Percentiles rank a stretch among this genome's conserved stretches.
phyloP scores from a whole-genome alignment of 1,284 basidiomycete species.

The Neonothopanus nambi region DNA sequence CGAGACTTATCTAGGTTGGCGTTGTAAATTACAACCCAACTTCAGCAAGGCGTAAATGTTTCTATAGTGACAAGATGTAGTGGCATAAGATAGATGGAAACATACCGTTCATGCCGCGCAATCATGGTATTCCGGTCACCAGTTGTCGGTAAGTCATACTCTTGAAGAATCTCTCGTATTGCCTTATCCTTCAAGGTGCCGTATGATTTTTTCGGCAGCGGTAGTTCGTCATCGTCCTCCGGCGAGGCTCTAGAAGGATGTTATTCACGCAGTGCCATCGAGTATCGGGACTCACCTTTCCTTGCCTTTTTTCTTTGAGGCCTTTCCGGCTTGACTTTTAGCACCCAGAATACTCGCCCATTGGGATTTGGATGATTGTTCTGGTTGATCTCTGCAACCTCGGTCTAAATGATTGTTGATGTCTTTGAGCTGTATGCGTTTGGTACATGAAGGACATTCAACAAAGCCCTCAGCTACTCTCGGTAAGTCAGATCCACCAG shows the following conservation, averaged over 20 bases:
- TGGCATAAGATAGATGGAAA: slow-evolving; percentile 5
- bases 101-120: slow-evolving; percentile 61
- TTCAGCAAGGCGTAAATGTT: slow-evolving; percentile 24
- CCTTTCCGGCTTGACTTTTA: slow-evolving; percentile 53
- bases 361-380: slow-evolving; percentile 24
- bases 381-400: slow-evolving; percentile 37
- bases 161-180: slow-evolving; percentile 56
- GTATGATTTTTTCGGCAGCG: slow-evolving; percentile 68
- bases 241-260: slow-evolving; percentile 23
- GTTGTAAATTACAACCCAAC: slow-evolving; percentile 71
- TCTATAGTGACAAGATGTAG: neutral
- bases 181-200: slow-evolving; percentile 61
- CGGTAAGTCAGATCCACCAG: neutral
- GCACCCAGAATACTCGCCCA: slow-evolving; percentile 30
- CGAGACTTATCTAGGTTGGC: slow-evolving; percentile 65
- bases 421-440: slow-evolving; percentile 38
- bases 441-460: slow-evolving; percentile 58
- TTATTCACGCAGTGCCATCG: slow-evolving; percentile 15
- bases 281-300: slow-evolving; percentile 37
- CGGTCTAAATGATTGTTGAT: slow-evolving; percentile 68
- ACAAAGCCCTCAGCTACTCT: slow-evolving; percentile 12
- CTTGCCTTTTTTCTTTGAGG: slow-evolving; percentile 46
- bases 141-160: slow-evolving; percentile 48
- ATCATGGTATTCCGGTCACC: slow-evolving; percentile 56
- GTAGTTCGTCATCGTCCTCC: slow-evolving; percentile 38